A percentile compares a stretch with the other conserved stretches of the same genome.
Evolutionary conservation across 2,329 filamentous ascomycete species (phyloP).

Genomic region (Emydomyces testavorans): DNA sequence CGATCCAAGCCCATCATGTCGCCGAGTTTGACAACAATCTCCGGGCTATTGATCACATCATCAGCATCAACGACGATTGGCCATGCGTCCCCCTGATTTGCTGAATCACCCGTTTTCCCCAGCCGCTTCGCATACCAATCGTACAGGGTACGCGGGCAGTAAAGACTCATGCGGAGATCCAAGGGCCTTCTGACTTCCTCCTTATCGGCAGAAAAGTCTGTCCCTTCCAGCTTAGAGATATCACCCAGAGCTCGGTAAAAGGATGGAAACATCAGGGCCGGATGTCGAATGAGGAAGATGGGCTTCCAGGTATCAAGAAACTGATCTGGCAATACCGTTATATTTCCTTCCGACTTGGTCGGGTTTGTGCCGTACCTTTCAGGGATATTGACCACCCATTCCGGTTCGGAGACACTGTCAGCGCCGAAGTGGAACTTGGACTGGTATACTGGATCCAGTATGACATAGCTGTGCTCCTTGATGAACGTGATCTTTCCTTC

Average conservation of each 20-base stretch:
- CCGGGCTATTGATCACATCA: slow-evolving; percentile 28
- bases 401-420: slow-evolving; percentile 1
- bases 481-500: slow-evolving; percentile 25
- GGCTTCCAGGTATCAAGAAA: slow-evolving; percentile 27
- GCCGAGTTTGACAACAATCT: slow-evolving; percentile 23
- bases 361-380: slow-evolving; percentile 10
- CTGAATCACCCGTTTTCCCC: slow-evolving; percentile 10
- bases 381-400: slow-evolving; percentile 8
- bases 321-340: slow-evolving; percentile 28
- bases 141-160: slow-evolving; percentile 27
- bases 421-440: slow-evolving; percentile 6
- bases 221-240: slow-evolving; percentile 14
- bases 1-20: slow-evolving; percentile 27
- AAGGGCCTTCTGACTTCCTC: slow-evolving; percentile 11
- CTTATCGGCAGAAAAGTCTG: slow-evolving; percentile 14
- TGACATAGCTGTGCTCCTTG: slow-evolving; percentile 27
- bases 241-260: slow-evolving; percentile 25
- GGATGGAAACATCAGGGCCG: slow-evolving; percentile 32
- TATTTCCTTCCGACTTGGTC: slow-evolving; percentile 23
- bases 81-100: background rate
- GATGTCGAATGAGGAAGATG: slow-evolving; percentile 32
- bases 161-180: slow-evolving; percentile 21
- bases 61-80: slow-evolving; percentile 31
- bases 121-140: slow-evolving; percentile 26
- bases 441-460: slow-evolving; percentile 9